Base-by-base conservation (phyloP, 345 rosid genomes). In the Eucalyptus lansdowneana region DNA sequence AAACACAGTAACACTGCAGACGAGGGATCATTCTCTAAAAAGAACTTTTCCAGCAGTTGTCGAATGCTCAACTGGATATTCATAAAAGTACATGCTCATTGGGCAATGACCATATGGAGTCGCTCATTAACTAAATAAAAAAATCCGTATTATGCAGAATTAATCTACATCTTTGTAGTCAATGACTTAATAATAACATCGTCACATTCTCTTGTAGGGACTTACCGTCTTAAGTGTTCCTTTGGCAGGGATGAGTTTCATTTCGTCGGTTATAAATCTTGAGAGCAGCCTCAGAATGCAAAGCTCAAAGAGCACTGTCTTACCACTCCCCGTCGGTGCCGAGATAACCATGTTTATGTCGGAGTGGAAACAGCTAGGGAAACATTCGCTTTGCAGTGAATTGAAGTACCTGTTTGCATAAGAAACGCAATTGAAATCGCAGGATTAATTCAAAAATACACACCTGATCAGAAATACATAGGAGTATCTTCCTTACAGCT, bases 301-400 rank as follows among this genome's bases (percentile, higher is more conserved):
- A 27, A 97, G 96, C 92, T 98, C 99, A 88, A 98, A 98, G 86
- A 98, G 98, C 15, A 95, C 99, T 5, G 99, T 97, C 92, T 98
- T 97, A 86, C 99, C 99, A 89, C 99, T 98, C 87, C 99, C 99
- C 69, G 99, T 97, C 8, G 99, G 99, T n/a, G 99, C 99, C 7
- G 99, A 97, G 72, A 98, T 91, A 86, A 97, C 97, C 99, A 98
- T 98, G 94, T 96, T 97, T 90, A 93, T 92, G 89, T 97, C 97
- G 44, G 97, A 96, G 56, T 95, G 93, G 91, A 94, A 98, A 90
- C 99, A 98, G 14, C 93, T 89, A 40, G 98, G 97, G 90, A 96
- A 98, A 87, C 99, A 98, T 91, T 98, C 99, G 83, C 99, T 98
- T 93, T 98, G 99, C 91, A 98, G 92, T 29, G 98, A 96, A 92